Evolutionary conservation across 345 rosid genomes (phyloP).

Genomic region (Salix exigua): DNA sequence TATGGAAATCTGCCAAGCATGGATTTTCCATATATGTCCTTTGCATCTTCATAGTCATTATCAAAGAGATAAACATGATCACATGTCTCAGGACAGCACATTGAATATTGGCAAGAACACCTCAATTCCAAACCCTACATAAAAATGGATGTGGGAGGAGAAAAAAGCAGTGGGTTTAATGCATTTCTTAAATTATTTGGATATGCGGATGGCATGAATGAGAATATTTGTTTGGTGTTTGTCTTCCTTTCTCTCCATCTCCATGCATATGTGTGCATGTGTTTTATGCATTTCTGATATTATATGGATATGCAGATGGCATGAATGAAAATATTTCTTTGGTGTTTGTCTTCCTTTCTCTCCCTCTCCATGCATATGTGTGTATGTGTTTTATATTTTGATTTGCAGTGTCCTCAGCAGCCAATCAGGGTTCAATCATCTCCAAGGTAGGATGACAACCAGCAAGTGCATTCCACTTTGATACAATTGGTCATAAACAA

Average conservation of each 20-base stretch:
- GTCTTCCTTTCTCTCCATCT: not conserved
- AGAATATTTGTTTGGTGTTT: not conserved
- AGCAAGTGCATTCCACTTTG: not conserved
- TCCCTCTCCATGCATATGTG: not conserved
- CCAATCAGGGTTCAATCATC: not conserved
- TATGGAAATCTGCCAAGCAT: constrained; percentile 80
- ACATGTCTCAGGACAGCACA: constrained; percentile 69
- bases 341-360: not conserved
- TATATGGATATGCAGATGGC: not conserved
- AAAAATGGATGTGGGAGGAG: constrained; percentile 2
- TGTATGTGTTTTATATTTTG: not conserved
- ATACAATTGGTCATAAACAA: not conserved
- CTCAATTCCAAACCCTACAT: constrained; percentile 67
- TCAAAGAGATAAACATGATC: constrained; percentile 92
- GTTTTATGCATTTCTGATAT: not conserved
- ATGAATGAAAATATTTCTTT: not conserved
- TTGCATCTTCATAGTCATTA: constrained; percentile 88
- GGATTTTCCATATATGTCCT: constrained; percentile 71
- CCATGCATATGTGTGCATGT: not conserved
- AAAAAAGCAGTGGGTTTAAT: not conserved
- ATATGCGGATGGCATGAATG: not conserved
- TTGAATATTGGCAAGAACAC: constrained; percentile 59
- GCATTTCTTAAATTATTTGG: not conserved
- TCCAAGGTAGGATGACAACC: not conserved
- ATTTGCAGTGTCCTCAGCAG: not conserved